phyloP scores from a whole-genome alignment of 441 rosid species.

The Biscutella auriculata region DNA sequence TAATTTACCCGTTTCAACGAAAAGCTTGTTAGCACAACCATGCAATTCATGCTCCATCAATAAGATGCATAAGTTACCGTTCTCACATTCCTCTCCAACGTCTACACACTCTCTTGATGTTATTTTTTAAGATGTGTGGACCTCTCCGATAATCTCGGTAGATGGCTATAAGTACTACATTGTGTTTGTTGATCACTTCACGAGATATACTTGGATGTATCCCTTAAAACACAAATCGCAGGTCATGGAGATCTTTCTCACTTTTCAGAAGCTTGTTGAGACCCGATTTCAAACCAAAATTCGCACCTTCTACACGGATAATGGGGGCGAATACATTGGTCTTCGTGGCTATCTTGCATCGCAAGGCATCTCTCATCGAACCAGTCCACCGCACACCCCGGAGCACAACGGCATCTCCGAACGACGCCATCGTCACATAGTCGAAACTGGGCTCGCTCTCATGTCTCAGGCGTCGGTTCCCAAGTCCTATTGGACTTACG shows the following conservation, averaged over 20 bases:
- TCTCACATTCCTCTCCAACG: not conserved
- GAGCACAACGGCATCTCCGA: not conserved
- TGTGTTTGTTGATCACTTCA: too few relatives aligned
- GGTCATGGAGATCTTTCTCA: not conserved
- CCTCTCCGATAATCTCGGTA: not conserved
- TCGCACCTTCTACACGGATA: not conserved
- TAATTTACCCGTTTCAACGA: too few relatives aligned
- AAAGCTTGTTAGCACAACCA: too few relatives aligned
- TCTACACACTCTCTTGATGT: too few relatives aligned
- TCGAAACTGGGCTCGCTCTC: not conserved
- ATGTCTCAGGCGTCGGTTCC: not conserved
- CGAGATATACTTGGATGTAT: not conserved
- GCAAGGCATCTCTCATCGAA: not conserved
- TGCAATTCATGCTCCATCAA: too few relatives aligned
- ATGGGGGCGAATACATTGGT: not conserved
- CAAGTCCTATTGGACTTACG: too few relatives aligned
- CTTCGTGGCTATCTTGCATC: not conserved
- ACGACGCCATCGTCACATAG: not conserved
- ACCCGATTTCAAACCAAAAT: not conserved
- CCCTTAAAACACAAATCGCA: not conserved
- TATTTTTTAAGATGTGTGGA: not conserved
- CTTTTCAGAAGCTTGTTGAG: not conserved
- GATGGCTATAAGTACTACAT: not conserved
- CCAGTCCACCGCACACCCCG: not conserved
- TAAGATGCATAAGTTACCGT: not conserved